Evolutionary conservation across 2,329 filamentous ascomycete species (phyloP).

Genomic region (Fonsecaea pedrosoi): DNA sequence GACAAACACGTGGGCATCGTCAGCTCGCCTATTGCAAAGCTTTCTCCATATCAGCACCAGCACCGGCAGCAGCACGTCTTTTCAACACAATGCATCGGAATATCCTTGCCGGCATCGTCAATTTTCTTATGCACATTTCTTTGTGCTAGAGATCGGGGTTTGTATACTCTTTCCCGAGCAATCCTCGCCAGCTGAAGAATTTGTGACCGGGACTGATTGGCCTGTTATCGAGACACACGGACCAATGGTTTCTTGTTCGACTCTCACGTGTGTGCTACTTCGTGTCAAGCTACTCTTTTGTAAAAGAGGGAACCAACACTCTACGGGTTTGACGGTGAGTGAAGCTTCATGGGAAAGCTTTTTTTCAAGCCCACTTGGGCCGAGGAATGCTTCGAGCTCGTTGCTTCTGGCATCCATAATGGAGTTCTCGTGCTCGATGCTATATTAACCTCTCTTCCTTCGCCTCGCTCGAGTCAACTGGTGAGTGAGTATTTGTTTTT

Average conservation of each 20-base stretch:
- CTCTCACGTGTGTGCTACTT: neutral
- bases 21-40: neutral
- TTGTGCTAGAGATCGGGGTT: neutral
- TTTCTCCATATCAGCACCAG: neutral
- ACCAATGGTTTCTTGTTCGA: neutral
- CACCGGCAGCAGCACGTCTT: neutral
- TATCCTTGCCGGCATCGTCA: neutral
- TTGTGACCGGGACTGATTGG: neutral
- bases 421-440: neutral
- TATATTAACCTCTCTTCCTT: neutral
- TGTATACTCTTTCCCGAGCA: neutral
- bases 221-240: neutral
- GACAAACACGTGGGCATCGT: neutral
- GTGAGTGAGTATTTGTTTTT: neutral
- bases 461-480: neutral
- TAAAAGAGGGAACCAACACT: neutral
- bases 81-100: neutral
- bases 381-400: neutral
- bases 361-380: neutral
- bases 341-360: neutral
- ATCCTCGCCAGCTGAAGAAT: neutral
- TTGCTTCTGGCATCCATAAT: neutral
- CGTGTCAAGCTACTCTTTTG: neutral
- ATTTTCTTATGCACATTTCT: neutral
- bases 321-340: neutral